Percentiles rank a stretch among this genome's conserved stretches.
Evolutionary conservation across 2,329 filamentous ascomycete genomes (phyloP).

Genomic region (Ploettnerulaceae sp.): DNA sequence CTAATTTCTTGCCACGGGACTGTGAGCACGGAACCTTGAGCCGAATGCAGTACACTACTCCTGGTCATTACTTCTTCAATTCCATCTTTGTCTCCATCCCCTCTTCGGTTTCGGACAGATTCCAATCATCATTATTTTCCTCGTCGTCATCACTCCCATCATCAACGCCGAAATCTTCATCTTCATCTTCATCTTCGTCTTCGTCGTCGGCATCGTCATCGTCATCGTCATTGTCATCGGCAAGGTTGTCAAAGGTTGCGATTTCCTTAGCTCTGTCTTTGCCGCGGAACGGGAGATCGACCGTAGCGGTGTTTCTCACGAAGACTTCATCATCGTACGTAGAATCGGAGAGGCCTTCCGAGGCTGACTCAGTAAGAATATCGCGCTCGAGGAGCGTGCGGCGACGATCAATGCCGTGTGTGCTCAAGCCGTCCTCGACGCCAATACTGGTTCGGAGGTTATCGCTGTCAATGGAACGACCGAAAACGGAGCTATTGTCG

Average conservation of each 20-base stretch:
- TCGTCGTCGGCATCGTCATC: background rate
- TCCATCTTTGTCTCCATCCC: background rate
- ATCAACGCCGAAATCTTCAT: background rate
- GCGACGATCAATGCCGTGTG: slow-evolving; percentile 14
- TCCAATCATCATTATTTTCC: background rate
- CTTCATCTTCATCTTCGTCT: background rate
- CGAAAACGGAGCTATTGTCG: slow-evolving; percentile 2
- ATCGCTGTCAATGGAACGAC: background rate
- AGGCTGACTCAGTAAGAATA: background rate
- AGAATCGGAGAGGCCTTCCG: slow-evolving; percentile 1
- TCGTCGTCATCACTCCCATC: background rate
- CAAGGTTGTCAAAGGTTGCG: too few relatives aligned
- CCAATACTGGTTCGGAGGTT: slow-evolving; percentile 12
- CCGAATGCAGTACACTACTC: too few relatives aligned
- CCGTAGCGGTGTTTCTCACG: background rate
- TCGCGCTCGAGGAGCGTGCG: slow-evolving; percentile 9
- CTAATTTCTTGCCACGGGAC: too few relatives aligned
- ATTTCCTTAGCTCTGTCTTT: background rate
- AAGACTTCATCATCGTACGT: background rate
- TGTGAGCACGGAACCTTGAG: too few relatives aligned
- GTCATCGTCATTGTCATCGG: background rate
- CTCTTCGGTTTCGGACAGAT: background rate
- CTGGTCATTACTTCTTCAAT: background rate
- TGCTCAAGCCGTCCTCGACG: slow-evolving; percentile 19
- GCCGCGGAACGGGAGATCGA: background rate